Conservation (phyloP, 768 basidiomycete genomes). For the Hypsizygus marmoreus region DNA sequence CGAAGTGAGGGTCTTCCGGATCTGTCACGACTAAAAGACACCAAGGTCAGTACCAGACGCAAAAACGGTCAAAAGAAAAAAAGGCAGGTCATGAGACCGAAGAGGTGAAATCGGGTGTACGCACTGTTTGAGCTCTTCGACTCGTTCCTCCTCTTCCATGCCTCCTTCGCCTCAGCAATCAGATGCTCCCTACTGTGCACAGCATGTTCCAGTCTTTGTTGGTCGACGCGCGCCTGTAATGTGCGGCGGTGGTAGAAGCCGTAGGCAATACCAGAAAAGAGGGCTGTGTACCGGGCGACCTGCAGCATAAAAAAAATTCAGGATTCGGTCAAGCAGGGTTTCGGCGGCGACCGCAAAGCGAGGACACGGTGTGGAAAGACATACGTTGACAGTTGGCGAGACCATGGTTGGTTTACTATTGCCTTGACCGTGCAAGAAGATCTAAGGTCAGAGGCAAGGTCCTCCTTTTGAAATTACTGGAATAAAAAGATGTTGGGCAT, state of each 20-base stretch:
- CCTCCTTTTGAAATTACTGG: slow-evolving; percentile 18
- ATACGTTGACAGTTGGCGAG: slow-evolving; percentile 76
- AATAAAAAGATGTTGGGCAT: not conserved
- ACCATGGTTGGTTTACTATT: slow-evolving; percentile 62
- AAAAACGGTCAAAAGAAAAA: slow-evolving; percentile 4
- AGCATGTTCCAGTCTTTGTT: slow-evolving; percentile 73
- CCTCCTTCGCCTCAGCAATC: slow-evolving; percentile 85
- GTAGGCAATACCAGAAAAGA: slow-evolving; percentile 84
- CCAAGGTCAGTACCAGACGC: slow-evolving; percentile 14
- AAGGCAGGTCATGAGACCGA: slow-evolving; percentile 4
- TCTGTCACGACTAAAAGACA: slow-evolving; percentile 75
- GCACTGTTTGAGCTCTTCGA: slow-evolving; percentile 57
- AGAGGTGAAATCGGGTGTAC: slow-evolving; percentile 25
- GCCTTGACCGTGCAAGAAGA: slow-evolving; percentile 29
- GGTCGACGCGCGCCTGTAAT: slow-evolving; percentile 79
- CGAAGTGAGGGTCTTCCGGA: slow-evolving; percentile 94
- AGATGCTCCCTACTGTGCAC: slow-evolving; percentile 74
- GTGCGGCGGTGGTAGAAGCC: slow-evolving; percentile 92
- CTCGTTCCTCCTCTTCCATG: slow-evolving; percentile 81
- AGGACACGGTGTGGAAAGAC: slow-evolving; percentile 26
- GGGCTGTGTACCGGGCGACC: slow-evolving; percentile 95
- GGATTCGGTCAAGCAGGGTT: too few species aligned
- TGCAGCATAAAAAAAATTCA: slow-evolving; percentile 29
- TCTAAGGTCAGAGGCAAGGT: slow-evolving; percentile 28
- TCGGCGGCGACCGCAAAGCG: not conserved